Percentiles rank a stretch among this genome's conserved stretches.
These are phyloP conservation scores for Sphagnurus paluster DNA, from an alignment of 1,284 basidiomycete species.

Conservation along the genomic window DNA sequence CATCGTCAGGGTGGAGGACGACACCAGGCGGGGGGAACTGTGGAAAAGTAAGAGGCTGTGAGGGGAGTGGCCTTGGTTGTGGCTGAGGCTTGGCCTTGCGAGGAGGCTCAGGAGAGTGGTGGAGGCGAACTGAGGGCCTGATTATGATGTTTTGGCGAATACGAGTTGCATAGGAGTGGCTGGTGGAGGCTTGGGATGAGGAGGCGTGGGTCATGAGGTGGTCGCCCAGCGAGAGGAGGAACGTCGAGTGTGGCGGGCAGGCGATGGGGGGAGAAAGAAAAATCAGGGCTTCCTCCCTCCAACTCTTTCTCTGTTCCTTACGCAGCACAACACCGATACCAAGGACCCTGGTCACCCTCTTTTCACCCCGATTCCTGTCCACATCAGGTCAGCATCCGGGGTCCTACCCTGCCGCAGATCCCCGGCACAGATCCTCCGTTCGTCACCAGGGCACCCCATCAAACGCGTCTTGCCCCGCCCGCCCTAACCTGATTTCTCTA, in stretches of 20 bases:
- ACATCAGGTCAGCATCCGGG: constrained; percentile 3
- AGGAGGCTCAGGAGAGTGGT: constrained; percentile 41
- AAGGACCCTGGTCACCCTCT: constrained; percentile 19
- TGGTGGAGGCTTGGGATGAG: constrained; percentile 6
- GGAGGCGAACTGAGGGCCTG: constrained; percentile 50
- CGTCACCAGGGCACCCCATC: constrained; percentile 5
- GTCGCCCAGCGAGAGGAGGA: constrained; percentile 41
- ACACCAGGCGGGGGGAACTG: constrained; percentile 62
- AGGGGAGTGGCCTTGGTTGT: constrained; percentile 9
- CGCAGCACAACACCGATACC: constrained; percentile 18
- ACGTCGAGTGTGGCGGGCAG: constrained; percentile 1
- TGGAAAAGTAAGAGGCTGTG: constrained; percentile 19
- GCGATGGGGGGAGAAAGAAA: constrained; percentile 20
- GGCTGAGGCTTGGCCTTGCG: too few species aligned
- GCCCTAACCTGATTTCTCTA: too few species aligned
- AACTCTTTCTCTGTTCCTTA: constrained; percentile 13
- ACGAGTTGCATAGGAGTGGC: constrained; percentile 54
- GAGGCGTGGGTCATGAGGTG: constrained; percentile 3
- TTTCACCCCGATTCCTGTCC: constrained; percentile 9
- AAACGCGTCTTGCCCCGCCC: background rate
- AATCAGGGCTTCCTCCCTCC: constrained; percentile 26
- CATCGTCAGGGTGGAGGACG: constrained; percentile 71
- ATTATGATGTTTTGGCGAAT: constrained; percentile 53
- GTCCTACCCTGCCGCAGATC: constrained; percentile 17
- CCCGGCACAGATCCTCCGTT: constrained; percentile 12